Percentiles rank a stretch among this genome's conserved stretches.
phyloP scores from a whole-genome alignment of 148 eudicot species.

The Arctostaphylos glauca region DNA sequence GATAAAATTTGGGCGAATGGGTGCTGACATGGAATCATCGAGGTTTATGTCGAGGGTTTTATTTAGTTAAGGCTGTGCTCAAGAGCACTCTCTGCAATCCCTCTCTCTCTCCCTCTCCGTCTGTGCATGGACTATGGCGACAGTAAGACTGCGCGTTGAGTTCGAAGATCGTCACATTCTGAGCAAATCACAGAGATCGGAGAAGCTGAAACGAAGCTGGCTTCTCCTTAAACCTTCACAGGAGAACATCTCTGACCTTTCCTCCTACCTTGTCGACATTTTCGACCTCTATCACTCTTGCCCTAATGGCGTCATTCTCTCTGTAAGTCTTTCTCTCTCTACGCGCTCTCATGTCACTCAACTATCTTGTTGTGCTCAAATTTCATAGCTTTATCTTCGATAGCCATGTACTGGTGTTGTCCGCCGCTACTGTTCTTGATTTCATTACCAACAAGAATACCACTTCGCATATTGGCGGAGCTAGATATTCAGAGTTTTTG shows the following conservation, averaged over 20 bases:
- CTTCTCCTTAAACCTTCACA: slow-evolving; percentile 54
- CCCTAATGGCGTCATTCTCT: slow-evolving; percentile 77
- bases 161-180: slow-evolving; percentile 54
- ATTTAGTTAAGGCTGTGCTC: background rate
- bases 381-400: background rate
- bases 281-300: slow-evolving; percentile 65
- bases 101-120: slow-evolving; percentile 12
- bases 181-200: slow-evolving; percentile 50
- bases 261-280: slow-evolving; percentile 40
- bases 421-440: background rate
- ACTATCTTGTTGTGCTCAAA: background rate
- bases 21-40: background rate
- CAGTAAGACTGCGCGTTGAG: slow-evolving; percentile 47
- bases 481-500: background rate
- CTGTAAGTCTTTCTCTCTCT: slow-evolving; percentile 35
- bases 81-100: background rate
- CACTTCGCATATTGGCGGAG: background rate
- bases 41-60: slow-evolving; percentile 18
- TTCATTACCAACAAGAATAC: background rate
- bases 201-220: slow-evolving; percentile 63
- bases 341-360: slow-evolving; percentile 8
- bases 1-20: background rate
- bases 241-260: slow-evolving; percentile 50
- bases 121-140: slow-evolving; percentile 31
- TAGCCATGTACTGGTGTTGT: background rate